These are phyloP conservation scores for Oligophagozyma castellii DNA, from an alignment of 1,139 yeast species.

Conservation along the genomic window DNA sequence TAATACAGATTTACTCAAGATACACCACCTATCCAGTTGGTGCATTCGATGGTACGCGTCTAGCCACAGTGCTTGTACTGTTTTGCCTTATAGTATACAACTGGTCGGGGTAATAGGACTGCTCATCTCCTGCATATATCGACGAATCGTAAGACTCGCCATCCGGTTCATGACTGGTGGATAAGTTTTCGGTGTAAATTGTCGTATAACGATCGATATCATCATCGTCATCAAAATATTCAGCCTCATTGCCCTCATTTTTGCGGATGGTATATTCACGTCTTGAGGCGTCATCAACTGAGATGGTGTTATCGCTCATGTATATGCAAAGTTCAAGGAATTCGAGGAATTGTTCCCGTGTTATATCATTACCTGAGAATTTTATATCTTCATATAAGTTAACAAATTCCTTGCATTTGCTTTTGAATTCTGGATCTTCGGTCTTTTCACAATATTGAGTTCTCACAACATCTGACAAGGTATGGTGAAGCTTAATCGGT, in stretches of 20 bases:
- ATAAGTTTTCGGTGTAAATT: no score
- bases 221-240: conserved; percentile 4
- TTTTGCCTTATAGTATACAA: conserved; percentile 5
- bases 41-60: conserved; percentile 5
- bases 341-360: conserved; percentile 44
- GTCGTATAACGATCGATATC: conserved; percentile 5
- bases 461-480: conserved; percentile 15
- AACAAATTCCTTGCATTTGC: conserved; percentile 28
- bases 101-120: no score
- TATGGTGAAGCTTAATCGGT: conserved; percentile 11
- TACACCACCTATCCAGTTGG: no score
- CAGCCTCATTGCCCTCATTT: conserved; percentile 2
- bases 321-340: conserved; percentile 38
- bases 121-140: no score
- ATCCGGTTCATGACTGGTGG: no score
- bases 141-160: no score
- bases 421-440: conserved; percentile 12
- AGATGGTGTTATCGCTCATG: conserved; percentile 18
- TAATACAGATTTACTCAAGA: no score
- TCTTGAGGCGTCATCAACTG: no score
- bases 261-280: no score
- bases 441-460: conserved; percentile 11
- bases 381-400: conserved; percentile 55
- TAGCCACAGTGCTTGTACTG: conserved; percentile 12
- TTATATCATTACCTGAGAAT: conserved; percentile 51